A percentile compares a stretch with the other conserved stretches of the same genome.
Conservation (phyloP, 208 protist species). For the Acanthamoeba triangularis region DNA sequence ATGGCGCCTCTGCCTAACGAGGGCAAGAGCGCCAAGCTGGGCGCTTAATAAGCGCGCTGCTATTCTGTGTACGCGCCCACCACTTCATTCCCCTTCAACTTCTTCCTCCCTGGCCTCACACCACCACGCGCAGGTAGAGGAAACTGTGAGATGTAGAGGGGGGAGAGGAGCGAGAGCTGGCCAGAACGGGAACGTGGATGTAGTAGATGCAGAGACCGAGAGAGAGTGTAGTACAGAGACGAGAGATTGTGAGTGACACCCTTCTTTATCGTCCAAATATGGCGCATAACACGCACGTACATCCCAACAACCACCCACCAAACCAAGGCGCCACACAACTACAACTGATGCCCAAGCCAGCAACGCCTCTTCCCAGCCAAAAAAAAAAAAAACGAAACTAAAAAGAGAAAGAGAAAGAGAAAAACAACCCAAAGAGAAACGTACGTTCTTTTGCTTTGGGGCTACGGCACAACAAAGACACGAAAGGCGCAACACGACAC, state of each 20-base stretch:
- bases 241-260: not conserved
- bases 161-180: not conserved
- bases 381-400: no score
- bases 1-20: conserved; percentile 11
- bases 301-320: no score
- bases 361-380: no score
- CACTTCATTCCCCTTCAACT: not conserved
- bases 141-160: not conserved
- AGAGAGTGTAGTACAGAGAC: not conserved
- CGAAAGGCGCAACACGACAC: not conserved
- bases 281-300: no score
- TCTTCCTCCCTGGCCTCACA: no score
- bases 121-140: not conserved
- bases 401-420: no score
- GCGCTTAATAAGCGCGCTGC: conserved; percentile 1
- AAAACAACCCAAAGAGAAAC: no score
- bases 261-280: not conserved
- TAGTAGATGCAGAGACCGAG: not conserved
- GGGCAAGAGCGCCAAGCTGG: conserved; percentile 24
- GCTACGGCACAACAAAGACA: not conserved
- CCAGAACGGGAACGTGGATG: not conserved
- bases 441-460: no score
- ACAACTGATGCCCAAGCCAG: no score
- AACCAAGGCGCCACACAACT: no score
- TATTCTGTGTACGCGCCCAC: not conserved